These are phyloP conservation scores for Gracilariopsis chorda DNA, from an alignment of 23 red algal genomes.

Conservation along the genomic window DNA sequence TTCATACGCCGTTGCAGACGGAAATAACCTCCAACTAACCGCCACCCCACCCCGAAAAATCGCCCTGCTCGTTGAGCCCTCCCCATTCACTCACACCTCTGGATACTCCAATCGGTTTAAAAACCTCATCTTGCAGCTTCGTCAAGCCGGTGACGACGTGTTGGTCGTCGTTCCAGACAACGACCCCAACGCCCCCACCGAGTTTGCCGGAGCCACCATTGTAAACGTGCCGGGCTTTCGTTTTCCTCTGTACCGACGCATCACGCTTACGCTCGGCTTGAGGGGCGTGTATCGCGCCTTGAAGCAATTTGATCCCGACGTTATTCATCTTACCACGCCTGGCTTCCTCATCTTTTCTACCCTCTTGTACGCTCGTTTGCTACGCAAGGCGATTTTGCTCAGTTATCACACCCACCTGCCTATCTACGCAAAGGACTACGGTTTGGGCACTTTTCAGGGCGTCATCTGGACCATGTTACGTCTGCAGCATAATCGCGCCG, in stretches of 20 bases:
- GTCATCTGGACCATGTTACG: conserved; percentile 82
- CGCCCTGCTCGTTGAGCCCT: conserved; percentile 91
- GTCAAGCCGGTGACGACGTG: conserved; percentile 88
- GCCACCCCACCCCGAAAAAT: conserved; percentile 70
- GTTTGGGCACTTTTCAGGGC: conserved; percentile 66
- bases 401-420: conserved; percentile 96
- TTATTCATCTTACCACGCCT: conserved; percentile 92
- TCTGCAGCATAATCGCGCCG: conserved; percentile 91
- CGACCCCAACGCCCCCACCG: conserved; percentile 71
- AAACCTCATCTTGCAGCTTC: conserved; percentile 69
- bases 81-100: conserved; percentile 92
- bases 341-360: conserved; percentile 90
- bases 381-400: conserved; percentile 87
- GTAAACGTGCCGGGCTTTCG: conserved; percentile 85
- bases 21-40: conserved; percentile 32
- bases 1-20: conserved; percentile 43
- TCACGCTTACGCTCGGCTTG: conserved; percentile 83
- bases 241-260: conserved; percentile 87
- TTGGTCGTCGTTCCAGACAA: conserved; percentile 92
- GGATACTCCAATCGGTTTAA: conserved; percentile 96
- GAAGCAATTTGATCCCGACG: conserved; percentile 84
- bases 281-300: conserved; percentile 70
- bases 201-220: conserved; percentile 80
- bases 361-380: conserved; percentile 80
- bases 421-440: conserved; percentile 89